Evolutionary conservation across 2,329 filamentous ascomycete species (phyloP).

Genomic region (Sarocladium kiliense): DNA sequence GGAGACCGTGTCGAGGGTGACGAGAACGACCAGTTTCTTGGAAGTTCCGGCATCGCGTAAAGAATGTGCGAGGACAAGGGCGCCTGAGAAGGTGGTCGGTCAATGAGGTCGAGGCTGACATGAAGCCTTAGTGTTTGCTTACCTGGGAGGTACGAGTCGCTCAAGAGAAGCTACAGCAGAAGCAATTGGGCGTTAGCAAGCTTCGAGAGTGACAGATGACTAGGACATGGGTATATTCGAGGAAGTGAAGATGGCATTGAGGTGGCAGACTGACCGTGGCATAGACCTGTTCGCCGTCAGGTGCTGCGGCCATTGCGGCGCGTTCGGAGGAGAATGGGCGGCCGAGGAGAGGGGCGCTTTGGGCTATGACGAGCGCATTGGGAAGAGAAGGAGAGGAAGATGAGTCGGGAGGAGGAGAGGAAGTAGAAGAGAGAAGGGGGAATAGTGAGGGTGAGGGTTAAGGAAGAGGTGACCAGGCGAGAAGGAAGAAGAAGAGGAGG

Average conservation of each 20-base stretch:
- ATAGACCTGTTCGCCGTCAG: constrained; percentile 46
- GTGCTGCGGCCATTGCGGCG: constrained; percentile 30
- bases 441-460: constrained; percentile 19
- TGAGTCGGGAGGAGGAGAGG: constrained; percentile 10
- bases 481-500: constrained; percentile 12
- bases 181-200: constrained; percentile 1
- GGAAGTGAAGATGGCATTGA: background rate
- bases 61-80: constrained; percentile 89
- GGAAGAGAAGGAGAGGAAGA: constrained; percentile 7
- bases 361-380: constrained; percentile 5
- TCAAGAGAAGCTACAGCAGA: constrained; percentile 71
- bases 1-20: constrained; percentile 76
- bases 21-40: constrained; percentile 79
- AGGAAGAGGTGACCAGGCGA: constrained; percentile 12
- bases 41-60: constrained; percentile 82
- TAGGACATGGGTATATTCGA: background rate
- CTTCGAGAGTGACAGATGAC: constrained; percentile 6
- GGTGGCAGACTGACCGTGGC: constrained; percentile 43
- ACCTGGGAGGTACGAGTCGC: constrained; percentile 91
- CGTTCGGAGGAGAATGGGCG: background rate
- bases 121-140: constrained; percentile 21
- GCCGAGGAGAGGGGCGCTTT: background rate
- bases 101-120: background rate
- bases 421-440: constrained; percentile 11
- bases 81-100: constrained; percentile 50